phyloP scores from a whole-genome alignment of 805 yeast species.

The Ogataea paraovalis region DNA sequence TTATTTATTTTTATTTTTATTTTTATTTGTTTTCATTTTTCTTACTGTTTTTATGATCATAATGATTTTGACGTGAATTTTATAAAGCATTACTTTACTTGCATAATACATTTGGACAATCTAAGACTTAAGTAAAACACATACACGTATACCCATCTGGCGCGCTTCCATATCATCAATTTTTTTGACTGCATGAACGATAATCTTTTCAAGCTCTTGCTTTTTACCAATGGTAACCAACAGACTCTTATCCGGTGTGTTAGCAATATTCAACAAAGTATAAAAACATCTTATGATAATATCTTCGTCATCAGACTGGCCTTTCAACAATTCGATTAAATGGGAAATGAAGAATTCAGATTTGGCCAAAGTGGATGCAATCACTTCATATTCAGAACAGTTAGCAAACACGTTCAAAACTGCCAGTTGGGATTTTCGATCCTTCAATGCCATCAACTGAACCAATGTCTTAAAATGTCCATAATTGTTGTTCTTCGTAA shows the following conservation, averaged over 20 bases:
- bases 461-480: constrained; percentile 40
- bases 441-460: constrained; percentile 36
- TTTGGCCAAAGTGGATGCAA: constrained; percentile 15
- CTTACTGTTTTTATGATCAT: neutral
- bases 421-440: constrained; percentile 36
- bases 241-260: constrained; percentile 1
- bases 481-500: constrained; percentile 21
- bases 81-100: too few species aligned
- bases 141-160: constrained; percentile 7
- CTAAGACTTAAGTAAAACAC: neutral
- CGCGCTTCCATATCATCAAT: constrained; percentile 9
- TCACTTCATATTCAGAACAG: constrained; percentile 24
- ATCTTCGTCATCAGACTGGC: constrained; percentile 17
- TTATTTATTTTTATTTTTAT: too few species aligned
- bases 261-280: constrained; percentile 16
- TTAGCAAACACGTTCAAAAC: constrained; percentile 31
- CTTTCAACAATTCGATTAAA: constrained; percentile 12
- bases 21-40: too few species aligned
- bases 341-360: constrained; percentile 20
- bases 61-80: too few species aligned
- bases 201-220: constrained; percentile 3
- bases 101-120: too few species aligned
- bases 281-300: constrained; percentile 23
- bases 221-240: constrained; percentile 2
- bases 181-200: constrained; percentile 3